Evolutionary conservation across 208 protist genomes (phyloP), one percentile per base, ranked within the genome.

Genomic region (Acanthamoeba healyi): DNA sequence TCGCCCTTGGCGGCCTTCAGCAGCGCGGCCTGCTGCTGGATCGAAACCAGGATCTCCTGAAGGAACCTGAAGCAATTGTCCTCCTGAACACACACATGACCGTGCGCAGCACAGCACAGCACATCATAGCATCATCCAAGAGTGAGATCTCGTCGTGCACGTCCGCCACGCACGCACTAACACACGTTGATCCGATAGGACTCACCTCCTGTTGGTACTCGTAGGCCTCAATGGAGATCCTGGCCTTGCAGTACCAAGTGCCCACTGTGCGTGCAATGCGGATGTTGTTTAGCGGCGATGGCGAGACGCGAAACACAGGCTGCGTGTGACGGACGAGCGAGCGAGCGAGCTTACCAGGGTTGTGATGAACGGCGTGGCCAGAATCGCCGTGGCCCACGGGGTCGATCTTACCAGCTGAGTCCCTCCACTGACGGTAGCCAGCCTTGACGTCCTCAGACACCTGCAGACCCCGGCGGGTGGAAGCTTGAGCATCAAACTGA

Each of bases 201-300:
- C 51, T 5, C 29, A 65, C 81, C 49, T 88, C 51, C 46, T 42
- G 42, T 10, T 63, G 81, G 51, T 88, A 44, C 49, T 88, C 81
- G 46, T 63, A 88, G 15, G 49, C 32, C 51, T 88, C 81, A 1
- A 88, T 63, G 6, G 81, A 38, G 32, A 63, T 63, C 19, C 81
- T 54, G 81, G 81, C 81, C 81, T 88, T 88, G 46, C 81, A 88
- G 51, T 88, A 88, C 81, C 81, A 88, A 12, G 49, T 88, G 29
- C 81, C 81, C 26, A 88, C 51, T 87, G 26, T 10, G 29, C 26
- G 42, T 72, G 29, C 26, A 7, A 38, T 1, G 32, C 12, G 0
- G 63, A 0, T 29, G n/a, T 12, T 32, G 2, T 32, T 70, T 6
- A 0, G 32, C 26, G 26, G 32, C 49, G 3, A 56, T 12, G 49